Evolutionary conservation across 257 asterid genomes (phyloP).

Genomic region (Nicotiana sylvestris): DNA sequence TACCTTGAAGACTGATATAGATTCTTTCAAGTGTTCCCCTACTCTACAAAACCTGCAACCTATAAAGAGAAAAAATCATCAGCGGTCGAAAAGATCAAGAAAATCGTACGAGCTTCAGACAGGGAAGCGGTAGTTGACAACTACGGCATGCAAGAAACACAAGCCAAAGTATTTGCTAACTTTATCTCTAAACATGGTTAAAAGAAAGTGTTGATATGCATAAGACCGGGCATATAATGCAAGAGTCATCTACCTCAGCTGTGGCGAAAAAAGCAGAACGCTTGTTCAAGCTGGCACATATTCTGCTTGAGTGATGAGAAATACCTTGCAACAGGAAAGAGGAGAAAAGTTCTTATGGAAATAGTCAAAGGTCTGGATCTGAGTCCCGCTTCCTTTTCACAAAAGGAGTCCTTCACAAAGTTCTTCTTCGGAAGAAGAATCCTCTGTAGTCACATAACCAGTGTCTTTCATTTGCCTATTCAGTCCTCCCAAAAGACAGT

Average conservation of each 20-base stretch:
- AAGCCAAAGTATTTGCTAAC: not conserved
- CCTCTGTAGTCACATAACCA: slow-evolving; percentile 31
- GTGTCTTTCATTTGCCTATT: slow-evolving; percentile 55
- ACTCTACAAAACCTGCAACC: not conserved
- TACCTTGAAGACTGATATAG: not conserved
- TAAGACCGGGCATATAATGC: not conserved
- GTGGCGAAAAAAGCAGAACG: not conserved
- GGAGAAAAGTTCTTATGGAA: not conserved
- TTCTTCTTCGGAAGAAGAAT: slow-evolving; percentile 39
- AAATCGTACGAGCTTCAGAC: not conserved
- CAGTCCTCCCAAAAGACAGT: slow-evolving; percentile 42
- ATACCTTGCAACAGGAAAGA: not conserved
- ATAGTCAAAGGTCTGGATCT: not conserved
- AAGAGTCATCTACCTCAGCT: not conserved
- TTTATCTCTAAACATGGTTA: not conserved
- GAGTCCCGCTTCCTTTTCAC: not conserved
- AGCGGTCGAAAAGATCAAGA: not conserved
- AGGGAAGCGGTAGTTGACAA: not conserved
- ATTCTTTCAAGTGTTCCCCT: not conserved
- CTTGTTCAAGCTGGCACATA: not conserved
- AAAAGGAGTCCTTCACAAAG: slow-evolving; percentile 21
- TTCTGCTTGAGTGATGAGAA: not conserved
- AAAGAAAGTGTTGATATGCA: not conserved
- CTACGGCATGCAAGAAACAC: slow-evolving; percentile 7
- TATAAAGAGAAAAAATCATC: slow-evolving; percentile 3